Evolutionary conservation across 2,329 filamentous ascomycete species (phyloP).

Genomic region (Didymella pinodella): DNA sequence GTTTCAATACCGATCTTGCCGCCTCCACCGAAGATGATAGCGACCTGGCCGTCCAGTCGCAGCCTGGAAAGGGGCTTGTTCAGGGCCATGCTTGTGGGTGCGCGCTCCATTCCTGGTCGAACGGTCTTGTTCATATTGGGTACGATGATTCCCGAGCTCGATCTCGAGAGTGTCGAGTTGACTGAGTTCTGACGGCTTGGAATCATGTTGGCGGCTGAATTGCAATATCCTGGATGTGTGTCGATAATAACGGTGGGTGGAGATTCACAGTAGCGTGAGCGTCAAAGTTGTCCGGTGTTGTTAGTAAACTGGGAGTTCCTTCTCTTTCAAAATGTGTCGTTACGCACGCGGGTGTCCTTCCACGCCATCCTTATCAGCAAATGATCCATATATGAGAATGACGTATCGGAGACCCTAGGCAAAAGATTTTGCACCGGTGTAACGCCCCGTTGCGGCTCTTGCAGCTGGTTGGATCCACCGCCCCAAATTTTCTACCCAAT

Average conservation of each 20-base stretch:
- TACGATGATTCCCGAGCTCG: slow-evolving; percentile 31
- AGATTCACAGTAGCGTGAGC: slow-evolving; percentile 20
- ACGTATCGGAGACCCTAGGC: slow-evolving; percentile 40
- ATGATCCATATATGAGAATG: slow-evolving; percentile 31
- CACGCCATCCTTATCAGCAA: slow-evolving; percentile 21
- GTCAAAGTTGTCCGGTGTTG: neutral
- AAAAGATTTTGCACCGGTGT: slow-evolving; percentile 37
- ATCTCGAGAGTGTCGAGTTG: slow-evolving; percentile 20
- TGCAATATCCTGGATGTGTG: slow-evolving; percentile 7
- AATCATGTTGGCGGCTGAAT: slow-evolving; percentile 23
- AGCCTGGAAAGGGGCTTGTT: slow-evolving; percentile 40
- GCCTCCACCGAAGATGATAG: slow-evolving; percentile 46
- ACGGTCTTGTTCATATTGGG: slow-evolving; percentile 36
- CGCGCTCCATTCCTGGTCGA: slow-evolving; percentile 37
- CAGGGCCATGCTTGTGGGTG: slow-evolving; percentile 39
- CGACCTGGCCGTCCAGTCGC: slow-evolving; percentile 43
- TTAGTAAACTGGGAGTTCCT: slow-evolving; percentile 9
- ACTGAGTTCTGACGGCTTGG: slow-evolving; percentile 19
- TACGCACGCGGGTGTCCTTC: slow-evolving; percentile 9
- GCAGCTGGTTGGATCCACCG: slow-evolving; percentile 31
- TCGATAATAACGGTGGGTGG: slow-evolving; percentile 1
- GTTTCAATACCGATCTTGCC: slow-evolving; percentile 48
- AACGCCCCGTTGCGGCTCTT: slow-evolving; percentile 36
- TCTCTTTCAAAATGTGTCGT: slow-evolving; percentile 3
- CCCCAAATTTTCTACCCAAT: slow-evolving; percentile 33